Conservation (phyloP, 805 yeast species). For the Spathaspora sp. region DNA sequence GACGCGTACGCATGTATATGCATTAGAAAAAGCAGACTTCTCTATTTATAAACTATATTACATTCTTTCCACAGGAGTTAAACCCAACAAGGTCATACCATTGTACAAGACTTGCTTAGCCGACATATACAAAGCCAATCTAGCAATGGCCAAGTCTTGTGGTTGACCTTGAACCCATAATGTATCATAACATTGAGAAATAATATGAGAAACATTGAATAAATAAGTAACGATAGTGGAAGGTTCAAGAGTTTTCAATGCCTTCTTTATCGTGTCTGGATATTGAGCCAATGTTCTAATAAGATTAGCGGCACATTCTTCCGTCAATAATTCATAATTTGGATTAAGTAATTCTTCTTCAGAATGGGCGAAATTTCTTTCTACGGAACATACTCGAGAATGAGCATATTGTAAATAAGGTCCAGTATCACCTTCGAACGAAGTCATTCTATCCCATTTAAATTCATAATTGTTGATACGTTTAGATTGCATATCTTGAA, state of each 20-base stretch:
- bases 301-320: constrained; percentile 67
- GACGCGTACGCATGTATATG: too few relatives aligned
- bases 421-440: constrained; percentile 99
- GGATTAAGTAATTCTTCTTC: constrained; percentile 44
- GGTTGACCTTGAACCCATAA: constrained; percentile 97
- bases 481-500: constrained; percentile 98
- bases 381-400: constrained; percentile 91
- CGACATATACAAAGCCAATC: constrained; percentile 85
- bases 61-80: constrained; percentile 99
- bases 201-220: constrained; percentile 88
- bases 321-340: constrained; percentile 60
- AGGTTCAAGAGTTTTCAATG: constrained; percentile 84
- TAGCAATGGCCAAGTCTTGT: constrained; percentile 78
- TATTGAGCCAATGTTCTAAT: constrained; percentile 80
- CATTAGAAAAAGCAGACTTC: too few relatives aligned
- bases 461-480: constrained; percentile 94
- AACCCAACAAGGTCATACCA: constrained; percentile 86
- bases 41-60: constrained; percentile 19
- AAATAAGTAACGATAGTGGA: constrained; percentile 90
- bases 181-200: constrained; percentile 92
- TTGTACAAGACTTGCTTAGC: constrained; percentile 87
- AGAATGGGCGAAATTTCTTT: constrained; percentile 65
- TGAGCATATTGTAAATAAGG: constrained; percentile 98
- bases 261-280: constrained; percentile 84
- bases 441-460: constrained; percentile 97